Base-by-base conservation (phyloP, 2,329 filamentous ascomycete genomes). In the Emericellopsis cladophorae region DNA sequence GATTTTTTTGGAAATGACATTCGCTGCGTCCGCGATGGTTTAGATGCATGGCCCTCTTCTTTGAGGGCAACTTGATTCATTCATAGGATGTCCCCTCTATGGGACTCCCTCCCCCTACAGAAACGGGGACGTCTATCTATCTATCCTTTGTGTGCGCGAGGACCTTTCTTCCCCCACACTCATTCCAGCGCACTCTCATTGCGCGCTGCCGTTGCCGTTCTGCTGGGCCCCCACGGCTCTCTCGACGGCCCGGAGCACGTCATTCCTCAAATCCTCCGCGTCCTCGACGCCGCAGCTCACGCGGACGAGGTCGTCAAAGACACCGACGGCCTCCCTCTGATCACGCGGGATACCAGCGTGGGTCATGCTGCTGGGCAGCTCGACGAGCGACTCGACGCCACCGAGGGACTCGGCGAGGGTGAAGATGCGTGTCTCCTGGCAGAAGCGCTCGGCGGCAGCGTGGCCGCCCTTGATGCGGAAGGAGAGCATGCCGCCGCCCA, bases 401-500 rank as follows among this genome's bases (percentile, higher is more conserved):
- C 92, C 92, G 21, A 98, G 67, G 44, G 79, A 86, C 72, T 98
- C 92, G 24, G 92, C 92, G 7, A 98, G 73, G 2, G 88, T 95
- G 66, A 95, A 96, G 60, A 98, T 79, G 55, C 78, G 78, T 35
- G 89, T 95, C 44, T 74, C 67, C 62, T 92, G 81, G 72, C 92
- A 96, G 76, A 98, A 98, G 40, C 80, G 76, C 65, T 93, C 84
- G 12, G 92, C 92, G 1, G 90, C 90, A 36, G 72, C 73, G 54
- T 87, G 76, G 31, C 92, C 92, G 42, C 90, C 92, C 49, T 78
- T 76, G 61, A 98, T 85, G 49, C 92, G 83, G 79, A 98, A 98
- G 44, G 84, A 90, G 35, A 98, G 78, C 92, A 98, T 98, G 46
- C 92, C 92, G 51, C 92, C 92, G 45, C 92, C 92, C 74, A 96